Evolutionary conservation across 352 stramenopile species (phyloP), one percentile per base, ranked within the genome.

Genomic region (Globisporangium radiosum): DNA sequence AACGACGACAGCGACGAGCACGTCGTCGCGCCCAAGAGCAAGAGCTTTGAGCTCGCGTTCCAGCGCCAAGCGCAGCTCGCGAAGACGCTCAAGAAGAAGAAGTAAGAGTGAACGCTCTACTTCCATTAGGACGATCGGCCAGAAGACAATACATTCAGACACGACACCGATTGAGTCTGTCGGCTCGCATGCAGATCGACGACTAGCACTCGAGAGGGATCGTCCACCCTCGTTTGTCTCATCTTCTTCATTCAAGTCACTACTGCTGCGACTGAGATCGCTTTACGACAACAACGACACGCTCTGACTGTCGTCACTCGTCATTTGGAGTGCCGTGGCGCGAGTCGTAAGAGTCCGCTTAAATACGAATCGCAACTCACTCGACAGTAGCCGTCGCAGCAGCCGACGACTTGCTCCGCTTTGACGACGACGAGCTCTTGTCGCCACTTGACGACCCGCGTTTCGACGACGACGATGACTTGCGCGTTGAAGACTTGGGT

Each of bases 351-450:
- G 25, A 33, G 25, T 33, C 25, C 25, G 44, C n/a, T 61, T 58
- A 66, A 66, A 63, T 59, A 66, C 11, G 39, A 11, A 39, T 44
- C 48, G 47, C 19, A 43, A 37, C n/a, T 61, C 40, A 86, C 45
- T 67, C 72, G 52, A 33, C 25, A 33, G 25, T 33, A 33, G 68
- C 70, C 43, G 43, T 47, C 43, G 43, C 33, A 14, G 50, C 33
- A 15, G 9, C 33, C 8, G 69, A 74, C 73, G 75, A 75, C 77
- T 88, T 90, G 61, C 56, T 70, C 64, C 87, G 87, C 62, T 90
- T 90, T 59, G 72, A 73, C 10, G 78, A 71, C 37, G 48, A 71
- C 37, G 48, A 51, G 33, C 59, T 62, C 11, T 56, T 58, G 51
- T 56, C 57, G 40, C 48, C 17, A 48, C 56, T 61, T 13, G 58